Evolutionary conservation across 2,329 filamentous ascomycete species (phyloP), one percentile per base, ranked within the genome.

Genomic region (Cercospora sp.): DNA sequence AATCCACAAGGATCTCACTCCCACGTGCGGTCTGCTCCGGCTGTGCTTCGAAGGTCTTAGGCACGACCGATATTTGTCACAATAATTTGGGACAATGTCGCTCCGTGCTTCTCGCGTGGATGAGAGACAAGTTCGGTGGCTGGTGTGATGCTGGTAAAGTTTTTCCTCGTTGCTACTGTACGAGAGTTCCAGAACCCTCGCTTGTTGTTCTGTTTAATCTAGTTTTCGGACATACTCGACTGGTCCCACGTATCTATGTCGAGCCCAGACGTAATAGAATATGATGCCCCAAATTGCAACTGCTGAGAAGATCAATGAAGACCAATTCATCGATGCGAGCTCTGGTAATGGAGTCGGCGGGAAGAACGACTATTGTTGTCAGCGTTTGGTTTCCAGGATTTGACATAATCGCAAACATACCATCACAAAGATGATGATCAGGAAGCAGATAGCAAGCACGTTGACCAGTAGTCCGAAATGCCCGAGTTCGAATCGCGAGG

Each of bases 321-420:
- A 69, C 72, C 71, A 74, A 5, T 74, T 74, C 73, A 74, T 74
- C 9, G 51, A 57, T 28, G 67, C 58, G 12, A 67, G 66, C 16
- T 66, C 68, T 18, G 72, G 68, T 33, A 66, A 63, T 3, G 71
- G 69, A 13, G 62, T 64, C 6, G 70, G 51, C 8, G 72, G 71
- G 66, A 73, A 73, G 64, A 73, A 74, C 7, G 61, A 48, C 61
- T 63, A 18, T 4, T 12, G 12, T 23, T 4, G 45, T 63, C 33
- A 63, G 45, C 30, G 23, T 40, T n/a, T 30, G 13, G 6, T n/a
- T 9, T 12, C 9, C 13, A 51, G 10, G 20, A 48, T 23, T 12
- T 1, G 4, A 26, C 9, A 26, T 5, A 20, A 12, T 6, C 45
- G 8, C 9, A 23, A 12, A 31, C 60, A 31, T 63, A 63, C 61